Base-by-base conservation (phyloP, 208 protist genomes). In the Leishmania major region DNA sequence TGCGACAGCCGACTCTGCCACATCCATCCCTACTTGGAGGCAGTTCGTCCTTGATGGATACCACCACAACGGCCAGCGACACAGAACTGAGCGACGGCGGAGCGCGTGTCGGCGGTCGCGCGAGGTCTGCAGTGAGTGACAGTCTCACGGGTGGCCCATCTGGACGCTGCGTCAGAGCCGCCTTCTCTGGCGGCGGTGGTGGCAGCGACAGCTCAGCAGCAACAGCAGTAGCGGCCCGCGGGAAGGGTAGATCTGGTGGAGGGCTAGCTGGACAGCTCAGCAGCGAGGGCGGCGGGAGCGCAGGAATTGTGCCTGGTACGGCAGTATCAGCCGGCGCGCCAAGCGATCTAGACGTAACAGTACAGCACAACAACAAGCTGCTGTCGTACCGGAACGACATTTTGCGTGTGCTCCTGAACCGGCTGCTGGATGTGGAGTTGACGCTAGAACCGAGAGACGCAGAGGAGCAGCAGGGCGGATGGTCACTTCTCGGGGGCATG, bases 321-420 rank as follows among this genome's bases (percentile, higher is more conserved):
- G 35, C 75, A 17, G 75, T 7, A n/a, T 57, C 71, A 2, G 22
- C 57, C 49, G 1, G 5, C 7, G 22, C 47, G 59, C 64, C 77
- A 25, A 77, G 62, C 55, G 35, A 82, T 37, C 10, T 79, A 13
- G 82, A 80, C 13, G 75, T 84, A 15, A 74, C 82, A 0, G 82
- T 73, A 8, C 53, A 76, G 49, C 83, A 93, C 69, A 94, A 96
- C 79, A 96, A 96, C 84, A 91, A 90, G 78, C 88, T 96, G 72
- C 74, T 96, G 28, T 71, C 88, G 11, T 89, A 88, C 66, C 89
- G 92, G 22, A 93, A 90, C 79, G 91, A 91, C 57, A 86, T 96
- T 45, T 90, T 96, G 81, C 89, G 88, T 11, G 88, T 93, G 78
- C 79, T 96, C 47, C 77, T 96, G 77, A 90, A 88, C 40, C 89